Evolutionary conservation across 2,329 filamentous ascomycete species (phyloP).

Genomic region (Ophiognomonia clavigignenti-juglandacearum): DNA sequence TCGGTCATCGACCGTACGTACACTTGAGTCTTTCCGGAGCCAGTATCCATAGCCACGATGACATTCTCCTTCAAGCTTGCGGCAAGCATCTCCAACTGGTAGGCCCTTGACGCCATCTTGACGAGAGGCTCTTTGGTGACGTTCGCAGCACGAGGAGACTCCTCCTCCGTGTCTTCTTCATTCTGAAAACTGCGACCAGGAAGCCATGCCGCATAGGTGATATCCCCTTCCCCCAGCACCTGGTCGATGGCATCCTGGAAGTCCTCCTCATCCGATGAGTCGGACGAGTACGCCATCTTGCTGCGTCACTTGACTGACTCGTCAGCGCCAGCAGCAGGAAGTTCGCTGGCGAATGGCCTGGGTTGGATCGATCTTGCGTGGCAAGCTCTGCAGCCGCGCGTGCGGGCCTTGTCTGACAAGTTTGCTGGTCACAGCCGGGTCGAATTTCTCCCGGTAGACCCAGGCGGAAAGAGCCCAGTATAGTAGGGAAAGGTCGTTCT

Average conservation of each 20-base stretch:
- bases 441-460: no score
- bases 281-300: constrained; percentile 13
- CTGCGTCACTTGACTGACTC: neutral
- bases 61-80: constrained; percentile 64
- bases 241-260: constrained; percentile 67
- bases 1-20: constrained; percentile 36
- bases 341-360: neutral
- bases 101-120: constrained; percentile 48
- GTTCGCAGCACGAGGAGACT: neutral
- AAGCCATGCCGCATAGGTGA: constrained; percentile 4
- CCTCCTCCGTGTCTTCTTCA: neutral
- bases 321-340: neutral
- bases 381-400: neutral
- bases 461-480: no score
- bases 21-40: constrained; percentile 75
- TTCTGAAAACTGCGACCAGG: neutral
- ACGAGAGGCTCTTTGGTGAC: neutral
- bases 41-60: constrained; percentile 76
- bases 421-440: no score
- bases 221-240: constrained; percentile 66
- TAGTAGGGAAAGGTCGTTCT: no score
- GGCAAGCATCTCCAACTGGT: constrained; percentile 73
- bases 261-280: constrained; percentile 5
- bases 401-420: no score
- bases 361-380: neutral